Evolutionary conservation across 163 green algal species (phyloP).

Genomic region (Chlorella variabilis): DNA sequence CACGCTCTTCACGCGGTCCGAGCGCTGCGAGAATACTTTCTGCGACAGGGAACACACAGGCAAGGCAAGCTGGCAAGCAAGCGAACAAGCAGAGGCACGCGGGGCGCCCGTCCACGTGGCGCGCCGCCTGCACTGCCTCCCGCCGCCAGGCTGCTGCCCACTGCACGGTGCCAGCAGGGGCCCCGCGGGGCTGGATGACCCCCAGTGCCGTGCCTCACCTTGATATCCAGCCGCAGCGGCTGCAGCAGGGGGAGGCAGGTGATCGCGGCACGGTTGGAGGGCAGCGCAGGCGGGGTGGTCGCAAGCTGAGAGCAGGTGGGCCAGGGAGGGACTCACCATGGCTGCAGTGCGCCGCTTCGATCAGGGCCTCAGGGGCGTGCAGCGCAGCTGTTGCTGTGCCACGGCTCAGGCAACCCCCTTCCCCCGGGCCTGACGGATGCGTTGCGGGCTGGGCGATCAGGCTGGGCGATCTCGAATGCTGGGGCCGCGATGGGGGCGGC

Average conservation of each 20-base stretch:
- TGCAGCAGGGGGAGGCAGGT: constrained; percentile 41
- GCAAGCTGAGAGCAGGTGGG: background rate
- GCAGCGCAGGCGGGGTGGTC: background rate
- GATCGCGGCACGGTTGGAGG: constrained; percentile 13
- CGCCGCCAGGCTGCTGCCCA: no score
- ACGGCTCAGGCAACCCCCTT: background rate
- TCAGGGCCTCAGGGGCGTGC: background rate
- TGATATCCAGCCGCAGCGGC: constrained; percentile 78
- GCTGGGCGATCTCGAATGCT: no score
- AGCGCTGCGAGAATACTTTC: constrained; percentile 89
- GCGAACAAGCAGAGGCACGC: background rate
- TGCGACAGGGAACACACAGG: constrained; percentile 52
- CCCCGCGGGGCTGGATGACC: background rate
- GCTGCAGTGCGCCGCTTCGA: background rate
- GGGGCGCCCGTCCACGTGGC: no score
- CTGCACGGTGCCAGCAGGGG: background rate
- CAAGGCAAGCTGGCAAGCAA: background rate
- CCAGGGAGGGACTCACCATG: background rate
- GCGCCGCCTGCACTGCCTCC: no score
- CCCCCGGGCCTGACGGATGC: no score
- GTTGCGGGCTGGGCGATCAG: background rate
- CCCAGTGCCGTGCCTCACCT: constrained; percentile 48
- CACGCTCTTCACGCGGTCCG: constrained; percentile 98
- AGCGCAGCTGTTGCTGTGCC: background rate
- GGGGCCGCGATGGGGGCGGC: no score